phyloP scores from a whole-genome alignment of 139 green algal species.

The Closterium sp. region DNA sequence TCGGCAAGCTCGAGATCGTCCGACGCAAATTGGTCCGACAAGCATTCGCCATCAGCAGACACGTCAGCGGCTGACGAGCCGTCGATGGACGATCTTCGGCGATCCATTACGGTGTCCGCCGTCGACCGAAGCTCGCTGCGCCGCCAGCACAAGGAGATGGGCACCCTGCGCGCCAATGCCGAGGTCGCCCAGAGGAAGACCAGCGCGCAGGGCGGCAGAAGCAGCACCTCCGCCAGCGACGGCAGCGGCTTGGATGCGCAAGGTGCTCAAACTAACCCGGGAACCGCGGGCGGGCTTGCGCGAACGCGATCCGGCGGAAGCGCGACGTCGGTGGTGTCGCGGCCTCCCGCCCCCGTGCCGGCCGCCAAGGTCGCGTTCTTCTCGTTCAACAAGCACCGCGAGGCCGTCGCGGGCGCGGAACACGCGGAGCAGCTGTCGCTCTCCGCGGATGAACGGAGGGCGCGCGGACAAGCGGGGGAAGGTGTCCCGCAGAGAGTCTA shows the following conservation, averaged over 20 bases:
- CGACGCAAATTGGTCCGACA: neutral
- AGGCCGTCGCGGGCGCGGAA: neutral
- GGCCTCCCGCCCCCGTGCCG: neutral
- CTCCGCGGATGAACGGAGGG: neutral
- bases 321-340: neutral
- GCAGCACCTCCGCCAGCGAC: neutral
- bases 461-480: neutral
- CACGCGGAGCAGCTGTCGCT: neutral
- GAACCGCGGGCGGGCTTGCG: neutral
- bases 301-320: neutral
- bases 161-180: neutral
- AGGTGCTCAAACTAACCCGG: neutral
- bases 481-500: neutral
- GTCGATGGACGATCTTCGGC: neutral
- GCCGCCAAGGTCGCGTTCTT: neutral
- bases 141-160: neutral
- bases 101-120: neutral
- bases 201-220: neutral
- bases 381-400: neutral
- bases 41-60: neutral
- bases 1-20: neutral
- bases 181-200: neutral
- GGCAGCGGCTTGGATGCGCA: neutral
- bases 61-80: neutral
- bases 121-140: neutral